Conservation (phyloP, 441 rosid genomes). For the Brassica hybrid region DNA sequence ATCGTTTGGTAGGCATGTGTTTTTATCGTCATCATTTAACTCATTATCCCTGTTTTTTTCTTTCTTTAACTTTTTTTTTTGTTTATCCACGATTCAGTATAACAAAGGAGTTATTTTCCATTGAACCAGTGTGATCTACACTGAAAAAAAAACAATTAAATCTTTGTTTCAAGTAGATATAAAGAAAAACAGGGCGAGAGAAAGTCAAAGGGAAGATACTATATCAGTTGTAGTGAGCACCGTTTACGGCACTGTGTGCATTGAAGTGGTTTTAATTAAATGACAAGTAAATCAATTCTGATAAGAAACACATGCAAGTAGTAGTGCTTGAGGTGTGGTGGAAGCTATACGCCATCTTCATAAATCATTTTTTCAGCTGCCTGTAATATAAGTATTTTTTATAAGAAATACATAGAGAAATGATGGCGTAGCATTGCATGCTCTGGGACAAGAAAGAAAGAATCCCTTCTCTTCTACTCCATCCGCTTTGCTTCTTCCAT, state of each 20-base stretch:
- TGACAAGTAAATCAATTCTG: background rate
- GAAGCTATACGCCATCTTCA: background rate
- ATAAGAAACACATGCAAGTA: constrained; percentile 36
- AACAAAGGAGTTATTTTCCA: background rate
- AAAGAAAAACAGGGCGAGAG: background rate
- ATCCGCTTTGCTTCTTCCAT: constrained; percentile 14
- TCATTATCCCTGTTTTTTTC: constrained; percentile 5
- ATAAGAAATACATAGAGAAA: background rate
- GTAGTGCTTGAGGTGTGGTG: constrained; percentile 35
- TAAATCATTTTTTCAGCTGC: background rate
- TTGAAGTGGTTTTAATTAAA: constrained; percentile 10
- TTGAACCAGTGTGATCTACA: background rate
- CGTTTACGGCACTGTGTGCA: constrained; percentile 36
- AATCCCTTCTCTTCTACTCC: constrained; percentile 42
- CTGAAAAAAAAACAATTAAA: background rate
- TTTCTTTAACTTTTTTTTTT: background rate
- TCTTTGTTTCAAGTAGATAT: background rate
- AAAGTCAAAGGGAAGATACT: constrained; percentile 37
- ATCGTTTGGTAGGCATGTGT: constrained; percentile 34
- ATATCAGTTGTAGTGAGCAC: constrained; percentile 37
- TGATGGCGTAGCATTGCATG: constrained; percentile 42
- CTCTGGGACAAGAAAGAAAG: constrained; percentile 37
- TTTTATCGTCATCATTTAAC: constrained; percentile 28
- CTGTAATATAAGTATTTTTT: background rate
- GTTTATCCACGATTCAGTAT: background rate